Evolutionary conservation across 2,329 filamentous ascomycete species (phyloP), one percentile per base, ranked within the genome.

Genomic region (Stemphylium vesicarium): DNA sequence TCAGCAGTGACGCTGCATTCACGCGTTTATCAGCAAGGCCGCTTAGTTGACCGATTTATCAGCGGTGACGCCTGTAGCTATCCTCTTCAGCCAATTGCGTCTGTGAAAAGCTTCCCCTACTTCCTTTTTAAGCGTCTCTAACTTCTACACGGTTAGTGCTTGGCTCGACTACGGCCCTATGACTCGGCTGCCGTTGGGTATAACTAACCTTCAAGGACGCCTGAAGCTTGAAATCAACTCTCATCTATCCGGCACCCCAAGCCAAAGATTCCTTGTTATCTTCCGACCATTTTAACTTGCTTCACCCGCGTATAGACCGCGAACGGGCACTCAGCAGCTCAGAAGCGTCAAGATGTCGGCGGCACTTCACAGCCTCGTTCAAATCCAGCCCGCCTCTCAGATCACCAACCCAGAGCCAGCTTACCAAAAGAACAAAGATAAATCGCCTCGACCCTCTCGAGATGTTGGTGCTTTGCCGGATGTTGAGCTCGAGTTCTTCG

Each of bases 371-470:
- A 70, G 74, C 16, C 64, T 81, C 22, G 69, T 81, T 47, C 72
- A 79, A 40, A 75, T 82, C 22, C 77, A 81, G 36, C 72, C 73
- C 45, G 55, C 62, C 5, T 59, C 69, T 12, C 54, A 63, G 4
- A 65, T 80, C 35, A 53, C 73, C 22, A 77, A 69, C 31, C 78
- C 78, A 10, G 71, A 76, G 22, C 68, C 75, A 7, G 75, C 75
- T 37, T 68, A 58, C 47, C 69, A 68, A 35, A 72, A 74, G 49
- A 54, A 38, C 38, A 60, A 57, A 37, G 45, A 53, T 12, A 56
- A 60, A 15, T 22, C 37, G 39, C 62, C 56, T 18, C 51, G 66
- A 20, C 57, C 49, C 16, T 50, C 57, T 11, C 29, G 38, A 3
- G 49, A 66, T 48, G 39, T 65, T 15, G 64, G 64, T 8, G 48